phyloP scores from a whole-genome alignment of 2,329 filamentous ascomycete species.

The Phyllachora maydis region DNA sequence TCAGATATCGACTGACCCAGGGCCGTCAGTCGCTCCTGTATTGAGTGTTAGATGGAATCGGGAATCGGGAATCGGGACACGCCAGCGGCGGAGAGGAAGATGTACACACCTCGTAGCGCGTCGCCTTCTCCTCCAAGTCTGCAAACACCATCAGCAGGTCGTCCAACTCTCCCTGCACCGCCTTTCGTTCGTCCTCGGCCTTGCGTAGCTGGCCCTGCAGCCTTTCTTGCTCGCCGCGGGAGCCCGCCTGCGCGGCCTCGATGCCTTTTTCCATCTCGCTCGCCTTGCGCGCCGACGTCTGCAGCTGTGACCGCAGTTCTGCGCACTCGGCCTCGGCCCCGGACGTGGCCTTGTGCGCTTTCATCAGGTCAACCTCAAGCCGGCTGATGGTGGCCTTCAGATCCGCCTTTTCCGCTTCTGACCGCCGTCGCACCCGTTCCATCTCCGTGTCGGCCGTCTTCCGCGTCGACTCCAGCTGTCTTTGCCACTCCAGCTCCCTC shows the following conservation, averaged over 20 bases:
- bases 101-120: slow-evolving; percentile 47
- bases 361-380: slow-evolving; percentile 40
- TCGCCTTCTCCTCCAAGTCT: slow-evolving; percentile 59
- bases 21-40: slow-evolving; percentile 36
- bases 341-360: slow-evolving; percentile 36
- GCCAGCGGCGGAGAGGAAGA: background rate
- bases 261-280: slow-evolving; percentile 9
- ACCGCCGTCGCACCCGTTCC: slow-evolving; percentile 23
- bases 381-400: slow-evolving; percentile 37
- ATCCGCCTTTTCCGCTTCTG: slow-evolving; percentile 42
- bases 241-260: slow-evolving; percentile 13
- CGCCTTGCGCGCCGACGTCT: slow-evolving; percentile 4
- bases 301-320: slow-evolving; percentile 11
- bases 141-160: slow-evolving; percentile 66
- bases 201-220: slow-evolving; percentile 14
- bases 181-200: slow-evolving; percentile 40
- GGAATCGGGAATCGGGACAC: background rate
- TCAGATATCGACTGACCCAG: slow-evolving; percentile 57
- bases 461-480: slow-evolving; percentile 16
- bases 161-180: slow-evolving; percentile 53
- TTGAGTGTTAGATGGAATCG: slow-evolving; percentile 3
- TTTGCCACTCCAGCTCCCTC: slow-evolving; percentile 17
- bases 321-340: slow-evolving; percentile 6
- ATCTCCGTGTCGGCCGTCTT: slow-evolving; percentile 26
- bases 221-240: slow-evolving; percentile 21